phyloP scores from a whole-genome alignment of 1,284 basidiomycete species.

The Moesziomyces globuligerus region DNA sequence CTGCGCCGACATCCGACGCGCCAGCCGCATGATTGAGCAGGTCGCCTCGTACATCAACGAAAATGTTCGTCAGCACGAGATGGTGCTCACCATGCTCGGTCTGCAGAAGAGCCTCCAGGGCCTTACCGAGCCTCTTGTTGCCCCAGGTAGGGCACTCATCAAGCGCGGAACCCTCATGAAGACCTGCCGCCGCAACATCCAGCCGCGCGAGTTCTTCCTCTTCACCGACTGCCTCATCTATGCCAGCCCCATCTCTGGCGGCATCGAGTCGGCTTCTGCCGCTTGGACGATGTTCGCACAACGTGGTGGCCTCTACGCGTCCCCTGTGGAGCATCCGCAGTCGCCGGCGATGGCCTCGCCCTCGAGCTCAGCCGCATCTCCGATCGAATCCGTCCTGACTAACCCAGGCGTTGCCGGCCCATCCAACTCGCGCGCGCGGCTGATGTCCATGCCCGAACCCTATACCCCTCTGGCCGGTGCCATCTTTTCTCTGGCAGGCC shows the following conservation, averaged over 20 bases:
- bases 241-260: constrained; percentile 52
- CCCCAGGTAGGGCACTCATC: constrained; percentile 60
- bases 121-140: constrained; percentile 60
- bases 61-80: constrained; percentile 64
- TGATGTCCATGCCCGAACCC: constrained; percentile 29
- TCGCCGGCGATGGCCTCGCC: constrained; percentile 58
- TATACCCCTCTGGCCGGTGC: constrained; percentile 43
- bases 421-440: constrained; percentile 13
- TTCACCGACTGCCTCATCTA: constrained; percentile 66
- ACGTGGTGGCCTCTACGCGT: constrained; percentile 71
- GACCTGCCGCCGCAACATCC: constrained; percentile 63
- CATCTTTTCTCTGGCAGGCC: constrained; percentile 45
- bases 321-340: constrained; percentile 6
- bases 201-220: constrained; percentile 64
- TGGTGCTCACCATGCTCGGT: constrained; percentile 60
- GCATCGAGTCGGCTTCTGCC: constrained; percentile 55
- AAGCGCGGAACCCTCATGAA: constrained; percentile 62
- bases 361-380: constrained; percentile 76
- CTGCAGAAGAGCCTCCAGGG: constrained; percentile 60
- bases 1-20: constrained; percentile 41
- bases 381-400: constrained; percentile 68
- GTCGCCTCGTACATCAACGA: constrained; percentile 65
- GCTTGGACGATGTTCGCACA: constrained; percentile 72
- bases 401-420: constrained; percentile 8
- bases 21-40: constrained; percentile 56